Conservation (phyloP, 352 stramenopile genomes). For the Pythium phragmiticola region DNA sequence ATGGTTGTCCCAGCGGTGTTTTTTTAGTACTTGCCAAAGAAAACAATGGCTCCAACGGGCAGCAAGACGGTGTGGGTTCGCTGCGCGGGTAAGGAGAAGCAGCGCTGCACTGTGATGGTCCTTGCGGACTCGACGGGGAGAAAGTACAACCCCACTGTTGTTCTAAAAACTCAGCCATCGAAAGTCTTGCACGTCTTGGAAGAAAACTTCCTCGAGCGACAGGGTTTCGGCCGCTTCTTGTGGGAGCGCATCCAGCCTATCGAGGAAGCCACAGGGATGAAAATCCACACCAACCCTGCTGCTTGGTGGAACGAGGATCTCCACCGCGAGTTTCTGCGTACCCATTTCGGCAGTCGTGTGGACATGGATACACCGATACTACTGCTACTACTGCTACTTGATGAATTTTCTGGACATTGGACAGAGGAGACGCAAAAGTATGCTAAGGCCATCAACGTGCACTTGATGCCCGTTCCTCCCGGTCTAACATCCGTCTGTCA, state of each 20-base stretch:
- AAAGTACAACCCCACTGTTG: slow-evolving; percentile 14
- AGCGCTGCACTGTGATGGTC: slow-evolving; percentile 9
- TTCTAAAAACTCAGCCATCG: slow-evolving; percentile 1
- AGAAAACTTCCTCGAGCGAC: background rate
- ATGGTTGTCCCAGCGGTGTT: background rate
- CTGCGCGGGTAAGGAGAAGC: slow-evolving; percentile 12
- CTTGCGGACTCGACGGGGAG: slow-evolving; percentile 20
- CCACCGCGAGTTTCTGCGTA: slow-evolving; percentile 7
- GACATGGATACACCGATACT: too few species aligned
- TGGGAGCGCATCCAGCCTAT: background rate
- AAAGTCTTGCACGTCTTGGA: background rate
- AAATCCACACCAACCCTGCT: slow-evolving; percentile 5
- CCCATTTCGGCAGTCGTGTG: background rate
- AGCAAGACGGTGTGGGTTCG: slow-evolving; percentile 5
- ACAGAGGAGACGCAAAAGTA: too few species aligned
- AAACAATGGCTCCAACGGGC: background rate
- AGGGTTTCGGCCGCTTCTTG: slow-evolving; percentile 9
- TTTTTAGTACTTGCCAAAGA: slow-evolving; percentile 2
- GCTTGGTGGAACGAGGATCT: slow-evolving; percentile 23
- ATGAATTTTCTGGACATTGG: too few species aligned
- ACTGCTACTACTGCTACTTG: too few species aligned
- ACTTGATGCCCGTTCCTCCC: slow-evolving; percentile 7
- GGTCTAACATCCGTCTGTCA: slow-evolving; percentile 13
- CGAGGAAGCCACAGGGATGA: background rate
- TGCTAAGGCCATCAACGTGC: background rate